Evolutionary conservation across 2,329 filamentous ascomycete genomes (phyloP).

Genomic region (Fusarium sp.): DNA sequence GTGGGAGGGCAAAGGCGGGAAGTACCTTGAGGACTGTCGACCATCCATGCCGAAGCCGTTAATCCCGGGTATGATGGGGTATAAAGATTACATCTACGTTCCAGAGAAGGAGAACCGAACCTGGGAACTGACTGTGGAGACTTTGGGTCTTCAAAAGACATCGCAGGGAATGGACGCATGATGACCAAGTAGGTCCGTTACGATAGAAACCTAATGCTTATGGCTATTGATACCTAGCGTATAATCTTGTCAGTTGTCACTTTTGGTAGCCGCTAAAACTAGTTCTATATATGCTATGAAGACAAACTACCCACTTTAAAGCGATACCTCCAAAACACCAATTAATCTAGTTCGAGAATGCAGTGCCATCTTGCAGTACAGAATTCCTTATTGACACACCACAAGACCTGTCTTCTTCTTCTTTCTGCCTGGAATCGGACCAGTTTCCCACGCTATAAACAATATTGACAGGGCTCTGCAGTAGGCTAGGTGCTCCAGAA

Average conservation of each 20-base stretch:
- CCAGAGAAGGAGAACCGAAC: neutral
- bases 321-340: too few relatives aligned
- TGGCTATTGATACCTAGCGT: neutral
- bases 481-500: neutral
- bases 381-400: neutral
- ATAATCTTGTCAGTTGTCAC: too few relatives aligned
- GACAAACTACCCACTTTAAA: too few relatives aligned
- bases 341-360: too few relatives aligned
- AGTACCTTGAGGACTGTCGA: neutral
- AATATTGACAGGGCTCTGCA: neutral
- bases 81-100: neutral
- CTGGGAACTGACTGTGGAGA: neutral
- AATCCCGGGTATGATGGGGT: neutral
- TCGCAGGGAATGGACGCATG: too few relatives aligned
- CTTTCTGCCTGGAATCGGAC: neutral
- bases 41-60: neutral
- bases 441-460: too few relatives aligned
- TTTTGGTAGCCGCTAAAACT: neutral
- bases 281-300: neutral
- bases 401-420: neutral
- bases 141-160: neutral
- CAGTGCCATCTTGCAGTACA: too few relatives aligned
- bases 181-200: neutral
- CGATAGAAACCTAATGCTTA: neutral
- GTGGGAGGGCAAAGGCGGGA: neutral